A percentile compares a stretch with the other conserved stretches of the same genome.
phyloP scores from a whole-genome alignment of 352 stramenopile genomes.

The Phytophthora syringae region DNA sequence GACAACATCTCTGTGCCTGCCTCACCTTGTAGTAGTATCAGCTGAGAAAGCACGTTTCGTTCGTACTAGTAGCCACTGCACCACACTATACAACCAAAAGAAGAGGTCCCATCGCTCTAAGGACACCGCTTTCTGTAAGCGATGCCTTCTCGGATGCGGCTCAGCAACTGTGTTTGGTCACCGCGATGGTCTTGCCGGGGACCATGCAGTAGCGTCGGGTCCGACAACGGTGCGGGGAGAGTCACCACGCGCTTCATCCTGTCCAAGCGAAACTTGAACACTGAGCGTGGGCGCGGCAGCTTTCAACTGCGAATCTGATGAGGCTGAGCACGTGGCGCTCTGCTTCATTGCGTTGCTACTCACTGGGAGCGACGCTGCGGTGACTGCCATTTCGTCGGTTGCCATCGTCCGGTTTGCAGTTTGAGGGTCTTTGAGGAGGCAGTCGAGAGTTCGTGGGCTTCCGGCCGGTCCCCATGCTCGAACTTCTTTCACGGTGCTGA shows the following conservation, averaged over 20 bases:
- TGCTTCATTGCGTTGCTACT: constrained; percentile 10
- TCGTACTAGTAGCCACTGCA: too few species aligned
- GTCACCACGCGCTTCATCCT: constrained; percentile 28
- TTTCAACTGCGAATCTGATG: constrained; percentile 9
- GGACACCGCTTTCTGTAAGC: constrained; percentile 19
- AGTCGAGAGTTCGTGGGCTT: constrained; percentile 11
- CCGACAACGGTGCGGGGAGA: constrained; percentile 19
- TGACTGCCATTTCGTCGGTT: not conserved
- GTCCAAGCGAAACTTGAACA: constrained; percentile 29
- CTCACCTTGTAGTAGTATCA: too few species aligned
- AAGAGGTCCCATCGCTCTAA: too few species aligned
- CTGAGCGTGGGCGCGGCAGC: constrained; percentile 18
- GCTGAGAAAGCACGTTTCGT: too few species aligned
- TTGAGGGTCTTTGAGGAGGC: constrained; percentile 2
- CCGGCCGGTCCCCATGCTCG: constrained; percentile 9
- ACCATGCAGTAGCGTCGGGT: constrained; percentile 23
- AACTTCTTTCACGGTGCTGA: not conserved
- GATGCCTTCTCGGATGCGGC: constrained; percentile 23
- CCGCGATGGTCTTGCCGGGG: constrained; percentile 20
- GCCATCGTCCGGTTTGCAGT: constrained; percentile 17
- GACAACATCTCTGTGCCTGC: constrained; percentile 2
- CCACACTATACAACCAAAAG: too few species aligned
- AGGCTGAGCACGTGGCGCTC: not conserved
- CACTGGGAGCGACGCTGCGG: constrained; percentile 18
- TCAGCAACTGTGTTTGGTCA: constrained; percentile 26